Base-by-base conservation (phyloP, 2,329 filamentous ascomycete species). In the Fusarium marasasianum region DNA sequence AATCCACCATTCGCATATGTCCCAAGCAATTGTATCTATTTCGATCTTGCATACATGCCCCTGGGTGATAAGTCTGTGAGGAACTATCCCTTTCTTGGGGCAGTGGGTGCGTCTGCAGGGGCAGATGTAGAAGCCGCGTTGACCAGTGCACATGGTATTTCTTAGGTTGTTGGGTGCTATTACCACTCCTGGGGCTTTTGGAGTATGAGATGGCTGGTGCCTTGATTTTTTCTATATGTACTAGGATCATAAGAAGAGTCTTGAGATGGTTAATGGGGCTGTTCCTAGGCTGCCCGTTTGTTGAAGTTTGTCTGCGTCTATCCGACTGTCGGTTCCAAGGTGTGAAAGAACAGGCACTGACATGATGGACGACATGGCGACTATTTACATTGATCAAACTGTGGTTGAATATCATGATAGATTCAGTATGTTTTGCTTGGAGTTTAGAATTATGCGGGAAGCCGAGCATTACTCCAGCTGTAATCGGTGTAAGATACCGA, bases 1-100 rank as follows among this genome's bases (percentile, higher is more conserved):
- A 47, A 79, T 69, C 77, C 77, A 79, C 76, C 76, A 78, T 20
- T 74, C 66, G 63, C 77, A 79, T 10, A 78, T 77, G 7, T 78
- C 69, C 77, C 77, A 79, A 8, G 66, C 68, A 33, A 72, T 63
- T n/a, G 67, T 74, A 41, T 75, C 76, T 17, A 76, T 40, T 44
- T 79, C 75, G 29, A 79, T 69, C 13, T 47, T 47, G 18, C 58
- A 54, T 18, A 79, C 68, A 31, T 79, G 77, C 12, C 77, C 77
- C 44, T 68, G 62, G 17, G 56, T 68, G n/a, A 75, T 50, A 33
- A 64, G 60, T 20, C 71, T 74, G 15, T 78, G 69, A 33, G 73
- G 71, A 7, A 78, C 41, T 15, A 67, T 51, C 2, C 47, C 66
- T 33, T 50, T 72, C 56, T 69, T 74, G 13, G 77, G 72, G 24